A percentile compares a stretch with the other conserved stretches of the same genome.
phyloP scores from a whole-genome alignment of 2,329 filamentous ascomycete species.

The Colletotrichum lini region DNA sequence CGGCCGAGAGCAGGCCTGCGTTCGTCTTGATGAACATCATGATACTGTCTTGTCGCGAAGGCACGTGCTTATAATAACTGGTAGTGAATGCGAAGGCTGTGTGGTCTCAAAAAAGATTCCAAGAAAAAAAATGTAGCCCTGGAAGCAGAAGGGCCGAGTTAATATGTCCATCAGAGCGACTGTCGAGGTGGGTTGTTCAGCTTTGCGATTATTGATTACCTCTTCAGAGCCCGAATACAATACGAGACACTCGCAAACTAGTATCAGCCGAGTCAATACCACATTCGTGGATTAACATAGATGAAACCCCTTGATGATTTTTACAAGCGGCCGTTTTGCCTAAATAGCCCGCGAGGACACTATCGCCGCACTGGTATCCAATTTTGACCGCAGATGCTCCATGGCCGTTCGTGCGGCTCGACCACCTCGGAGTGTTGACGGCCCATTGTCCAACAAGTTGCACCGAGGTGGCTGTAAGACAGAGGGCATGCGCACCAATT shows the following conservation, averaged over 20 bases:
- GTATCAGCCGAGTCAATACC: neutral
- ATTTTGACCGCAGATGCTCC: neutral
- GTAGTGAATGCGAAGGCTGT: neutral
- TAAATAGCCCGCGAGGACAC: conserved; percentile 2
- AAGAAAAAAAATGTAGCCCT: too few species aligned
- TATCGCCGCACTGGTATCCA: too few species aligned
- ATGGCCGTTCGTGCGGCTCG: too few species aligned
- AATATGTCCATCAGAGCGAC: neutral
- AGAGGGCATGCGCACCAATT: conserved; percentile 3
- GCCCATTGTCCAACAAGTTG: neutral
- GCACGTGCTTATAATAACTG: too few species aligned
- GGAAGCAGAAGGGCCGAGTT: too few species aligned
- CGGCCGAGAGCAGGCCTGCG: neutral
- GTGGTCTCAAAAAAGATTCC: too few species aligned
- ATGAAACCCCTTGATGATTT: neutral
- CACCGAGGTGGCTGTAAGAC: neutral
- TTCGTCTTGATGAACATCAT: conserved; percentile 3
- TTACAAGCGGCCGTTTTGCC: conserved; percentile 12
- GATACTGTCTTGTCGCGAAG: neutral
- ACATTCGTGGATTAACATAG: conserved; percentile 24
- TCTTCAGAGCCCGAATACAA: neutral
- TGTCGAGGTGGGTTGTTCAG: too few species aligned
- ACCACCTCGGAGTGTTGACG: too few species aligned
- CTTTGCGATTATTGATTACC: neutral
- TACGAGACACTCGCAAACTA: conserved; percentile 1